Conservation (phyloP, 2,329 filamentous ascomycete genomes). For the Hypocrella siamensis region DNA sequence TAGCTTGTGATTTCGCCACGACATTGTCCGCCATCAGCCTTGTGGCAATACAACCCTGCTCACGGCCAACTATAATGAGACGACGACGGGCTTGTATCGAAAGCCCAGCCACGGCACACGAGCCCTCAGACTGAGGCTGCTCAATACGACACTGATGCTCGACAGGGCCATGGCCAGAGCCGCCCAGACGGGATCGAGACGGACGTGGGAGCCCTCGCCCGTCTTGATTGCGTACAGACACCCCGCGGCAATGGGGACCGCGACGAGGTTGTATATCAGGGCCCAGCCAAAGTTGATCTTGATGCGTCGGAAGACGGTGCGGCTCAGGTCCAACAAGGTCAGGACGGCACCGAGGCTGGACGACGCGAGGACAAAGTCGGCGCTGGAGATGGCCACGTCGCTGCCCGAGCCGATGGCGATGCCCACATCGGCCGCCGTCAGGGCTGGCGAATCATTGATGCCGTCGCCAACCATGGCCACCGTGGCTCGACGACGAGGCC, state of each 20-base stretch:
- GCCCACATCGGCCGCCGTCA: slow-evolving; percentile 66
- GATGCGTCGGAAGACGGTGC: slow-evolving; percentile 59
- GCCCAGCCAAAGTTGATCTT: slow-evolving; percentile 82
- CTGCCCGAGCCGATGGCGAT: slow-evolving; percentile 74
- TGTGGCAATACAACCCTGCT: no score
- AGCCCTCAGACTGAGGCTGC: slow-evolving; percentile 56
- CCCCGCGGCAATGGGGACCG: slow-evolving; percentile 69
- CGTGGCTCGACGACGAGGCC: slow-evolving; percentile 26
- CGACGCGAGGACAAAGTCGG: slow-evolving; percentile 68
- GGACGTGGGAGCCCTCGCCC: slow-evolving; percentile 35
- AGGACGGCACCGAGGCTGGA: slow-evolving; percentile 55
- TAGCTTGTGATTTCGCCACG: no score
- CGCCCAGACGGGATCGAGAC: slow-evolving; percentile 71
- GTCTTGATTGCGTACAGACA: slow-evolving; percentile 48
- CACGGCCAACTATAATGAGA: background rate
- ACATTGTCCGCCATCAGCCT: no score
- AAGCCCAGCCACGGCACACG: slow-evolving; percentile 28
- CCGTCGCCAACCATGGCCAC: slow-evolving; percentile 83
- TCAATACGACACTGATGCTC: slow-evolving; percentile 75
- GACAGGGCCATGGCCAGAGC: slow-evolving; percentile 85
- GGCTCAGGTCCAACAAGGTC: slow-evolving; percentile 56
- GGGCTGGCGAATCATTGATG: slow-evolving; percentile 76
- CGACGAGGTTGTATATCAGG: slow-evolving; percentile 62
- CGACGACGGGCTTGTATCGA: slow-evolving; percentile 8
- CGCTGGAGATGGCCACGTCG: slow-evolving; percentile 68